A percentile compares a stretch with the other conserved stretches of the same genome.
These are phyloP conservation scores for Neoboletus magnificus DNA, from an alignment of 768 basidiomycete species.

Conservation along the genomic window DNA sequence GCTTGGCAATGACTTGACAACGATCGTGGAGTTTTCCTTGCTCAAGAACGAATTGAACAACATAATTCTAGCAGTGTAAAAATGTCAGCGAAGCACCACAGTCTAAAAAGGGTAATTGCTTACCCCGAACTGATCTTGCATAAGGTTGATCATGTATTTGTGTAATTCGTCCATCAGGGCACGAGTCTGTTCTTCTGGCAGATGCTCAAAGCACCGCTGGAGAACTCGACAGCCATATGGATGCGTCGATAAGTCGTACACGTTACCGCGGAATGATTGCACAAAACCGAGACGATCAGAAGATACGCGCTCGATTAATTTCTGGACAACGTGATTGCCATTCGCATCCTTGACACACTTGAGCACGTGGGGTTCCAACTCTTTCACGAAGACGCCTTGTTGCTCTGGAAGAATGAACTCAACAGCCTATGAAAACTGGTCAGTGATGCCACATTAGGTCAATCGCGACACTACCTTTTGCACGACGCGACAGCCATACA, in stretches of 20 bases:
- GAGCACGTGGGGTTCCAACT: slow-evolving; percentile 77
- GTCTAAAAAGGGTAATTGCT: slow-evolving; percentile 23
- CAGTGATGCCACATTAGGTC: not conserved
- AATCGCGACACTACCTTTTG: slow-evolving; percentile 64
- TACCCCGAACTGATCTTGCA: slow-evolving; percentile 91
- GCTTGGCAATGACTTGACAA: slow-evolving; percentile 57
- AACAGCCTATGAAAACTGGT: slow-evolving; percentile 56
- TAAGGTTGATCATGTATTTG: slow-evolving; percentile 62
- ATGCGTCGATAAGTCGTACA: slow-evolving; percentile 80
- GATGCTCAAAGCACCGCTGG: slow-evolving; percentile 86
- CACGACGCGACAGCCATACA: slow-evolving; percentile 96
- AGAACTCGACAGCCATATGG: slow-evolving; percentile 94
- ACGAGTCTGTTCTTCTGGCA: slow-evolving; percentile 64
- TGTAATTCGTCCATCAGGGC: slow-evolving; percentile 82
- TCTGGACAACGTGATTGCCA: slow-evolving; percentile 95
- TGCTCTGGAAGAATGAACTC: slow-evolving; percentile 79
- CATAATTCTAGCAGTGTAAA: slow-evolving; percentile 70
- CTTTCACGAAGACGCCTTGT: slow-evolving; percentile 69
- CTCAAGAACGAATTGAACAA: slow-evolving; percentile 90
- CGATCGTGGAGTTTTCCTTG: slow-evolving; percentile 72
- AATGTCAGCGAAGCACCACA: slow-evolving; percentile 3
- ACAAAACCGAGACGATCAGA: slow-evolving; percentile 77
- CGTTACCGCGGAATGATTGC: slow-evolving; percentile 68
- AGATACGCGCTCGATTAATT: slow-evolving; percentile 76
- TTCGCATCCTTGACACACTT: slow-evolving; percentile 88